phyloP scores from a whole-genome alignment of 1,284 basidiomycete genomes.

The Sporisorium sorghi region DNA sequence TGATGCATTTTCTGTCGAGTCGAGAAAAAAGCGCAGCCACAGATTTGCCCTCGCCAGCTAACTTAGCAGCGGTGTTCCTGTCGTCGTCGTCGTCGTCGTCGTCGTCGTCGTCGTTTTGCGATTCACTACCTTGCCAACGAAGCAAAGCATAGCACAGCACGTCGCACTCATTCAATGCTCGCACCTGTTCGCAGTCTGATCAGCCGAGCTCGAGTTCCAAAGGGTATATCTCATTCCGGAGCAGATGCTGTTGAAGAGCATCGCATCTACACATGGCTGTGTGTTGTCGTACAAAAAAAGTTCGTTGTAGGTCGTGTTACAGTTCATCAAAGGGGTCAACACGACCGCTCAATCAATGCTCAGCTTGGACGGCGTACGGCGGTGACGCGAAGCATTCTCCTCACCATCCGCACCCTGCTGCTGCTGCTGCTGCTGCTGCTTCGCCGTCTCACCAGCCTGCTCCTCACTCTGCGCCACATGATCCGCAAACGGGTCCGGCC shows the following conservation, averaged over 20 bases:
- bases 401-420: not conserved
- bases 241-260: not conserved
- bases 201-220: not conserved
- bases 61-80: too few species aligned
- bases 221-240: not conserved
- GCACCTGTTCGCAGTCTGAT: too few species aligned
- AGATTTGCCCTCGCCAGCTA: too few species aligned
- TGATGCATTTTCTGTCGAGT: not conserved
- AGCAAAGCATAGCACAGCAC: too few species aligned
- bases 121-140: too few species aligned
- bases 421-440: not conserved
- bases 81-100: too few species aligned
- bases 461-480: not conserved
- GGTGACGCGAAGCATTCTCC: slow-evolving; percentile 15
- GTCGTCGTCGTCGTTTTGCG: too few species aligned
- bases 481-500: slow-evolving; percentile 36
- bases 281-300: not conserved
- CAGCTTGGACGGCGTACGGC: slow-evolving; percentile 24
- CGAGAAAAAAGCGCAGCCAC: too few species aligned
- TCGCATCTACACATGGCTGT: too few species aligned
- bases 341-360: slow-evolving; percentile 20
- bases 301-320: slow-evolving; percentile 11
- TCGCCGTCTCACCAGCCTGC: not conserved
- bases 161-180: too few species aligned
- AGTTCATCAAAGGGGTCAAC: too few species aligned